Base-by-base conservation (phyloP, 352 stramenopile genomes). In the Peronosclerospora sorghi region DNA sequence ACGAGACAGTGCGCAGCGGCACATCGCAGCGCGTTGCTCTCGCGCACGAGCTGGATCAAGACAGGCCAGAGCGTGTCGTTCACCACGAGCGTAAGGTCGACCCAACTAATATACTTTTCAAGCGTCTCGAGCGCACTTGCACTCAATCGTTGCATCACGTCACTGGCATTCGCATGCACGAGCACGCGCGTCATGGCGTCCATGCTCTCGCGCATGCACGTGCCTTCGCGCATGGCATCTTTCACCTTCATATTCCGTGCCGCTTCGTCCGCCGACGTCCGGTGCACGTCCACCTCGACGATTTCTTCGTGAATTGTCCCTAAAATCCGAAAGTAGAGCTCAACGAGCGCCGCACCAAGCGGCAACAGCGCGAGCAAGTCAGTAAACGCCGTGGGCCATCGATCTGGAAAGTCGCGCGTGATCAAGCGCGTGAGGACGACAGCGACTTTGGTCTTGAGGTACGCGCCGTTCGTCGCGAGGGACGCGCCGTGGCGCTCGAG, bases 281-380 rank as follows among this genome's bases (percentile, higher is more conserved):
- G 61, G 43, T 78, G 62, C 21, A 74, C 63, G 53, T 94, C 72
- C 48, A 94, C 92, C 50, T 86, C 73, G 46, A 94, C 86, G 42
- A 96, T 92, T 49, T 96, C 86, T 48, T 95, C 83, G 53, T 94
- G 87, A 32, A 95, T 88, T 5, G 79, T 77, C 38, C 80, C 67
- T n/a, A 95, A 56, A 35, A 95, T 83, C 26, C 84, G 76, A 34
- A 96, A 87, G 53, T 89, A 95, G 68, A 95, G 84, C 48, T 94
- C 84, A 32, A 95, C 79, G 48, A 90, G 82, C 26, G 78, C 82
- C 41, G 75, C 64, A 24, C 68, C 72, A 23, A 69, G 63, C 0
- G 75, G 76, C 35, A 94, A 54, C 26, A 94, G 55, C 30, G 60
- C 68, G 41, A 88, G 56, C 12, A 96, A 59, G 32, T 96, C 83